Percentiles rank a stretch among this genome's conserved stretches.
Evolutionary conservation across 148 eudicot species (phyloP).

Genomic region (Silene uniflora): DNA sequence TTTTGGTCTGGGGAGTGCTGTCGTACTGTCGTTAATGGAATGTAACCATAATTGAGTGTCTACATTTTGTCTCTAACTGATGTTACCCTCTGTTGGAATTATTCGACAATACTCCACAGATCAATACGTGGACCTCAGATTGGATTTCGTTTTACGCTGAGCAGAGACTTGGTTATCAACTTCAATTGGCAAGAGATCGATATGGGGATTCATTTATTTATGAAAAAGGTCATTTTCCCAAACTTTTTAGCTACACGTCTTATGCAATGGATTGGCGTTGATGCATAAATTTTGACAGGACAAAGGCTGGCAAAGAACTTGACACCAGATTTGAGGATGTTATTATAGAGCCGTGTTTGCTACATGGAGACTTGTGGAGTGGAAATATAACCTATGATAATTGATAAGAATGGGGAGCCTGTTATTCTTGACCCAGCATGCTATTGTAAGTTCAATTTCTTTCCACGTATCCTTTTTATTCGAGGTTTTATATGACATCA

Average conservation of each 20-base stretch:
- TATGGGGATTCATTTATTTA: slow-evolving; percentile 83
- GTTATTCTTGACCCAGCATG: slow-evolving; percentile 97
- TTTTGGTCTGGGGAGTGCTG: neutral
- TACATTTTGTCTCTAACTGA: neutral
- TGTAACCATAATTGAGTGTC: slow-evolving; percentile 4
- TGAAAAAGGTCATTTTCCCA: slow-evolving; percentile 60
- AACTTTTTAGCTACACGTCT: neutral
- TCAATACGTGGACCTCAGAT: slow-evolving; percentile 83
- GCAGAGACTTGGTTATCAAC: slow-evolving; percentile 87
- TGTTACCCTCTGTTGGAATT: neutral
- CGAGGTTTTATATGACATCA: neutral
- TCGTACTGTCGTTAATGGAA: neutral
- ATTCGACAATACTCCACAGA: slow-evolving; percentile 78
- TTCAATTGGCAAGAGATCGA: slow-evolving; percentile 72
- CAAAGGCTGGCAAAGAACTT: slow-evolving; percentile 73
- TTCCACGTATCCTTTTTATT: slow-evolving; percentile 8
- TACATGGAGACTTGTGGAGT: slow-evolving; percentile 99
- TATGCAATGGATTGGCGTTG: neutral
- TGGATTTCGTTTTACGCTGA: slow-evolving; percentile 84
- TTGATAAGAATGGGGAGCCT: slow-evolving; percentile 80
- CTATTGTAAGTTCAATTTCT: slow-evolving; percentile 65
- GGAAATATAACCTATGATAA: slow-evolving; percentile 90
- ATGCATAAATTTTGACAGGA: slow-evolving; percentile 44
- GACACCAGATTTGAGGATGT: slow-evolving; percentile 60
- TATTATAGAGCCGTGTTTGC: slow-evolving; percentile 81